Percentiles rank a stretch among this genome's conserved stretches.
Conservation (phyloP, 352 stramenopile species). For the Globisporangium parvum region DNA sequence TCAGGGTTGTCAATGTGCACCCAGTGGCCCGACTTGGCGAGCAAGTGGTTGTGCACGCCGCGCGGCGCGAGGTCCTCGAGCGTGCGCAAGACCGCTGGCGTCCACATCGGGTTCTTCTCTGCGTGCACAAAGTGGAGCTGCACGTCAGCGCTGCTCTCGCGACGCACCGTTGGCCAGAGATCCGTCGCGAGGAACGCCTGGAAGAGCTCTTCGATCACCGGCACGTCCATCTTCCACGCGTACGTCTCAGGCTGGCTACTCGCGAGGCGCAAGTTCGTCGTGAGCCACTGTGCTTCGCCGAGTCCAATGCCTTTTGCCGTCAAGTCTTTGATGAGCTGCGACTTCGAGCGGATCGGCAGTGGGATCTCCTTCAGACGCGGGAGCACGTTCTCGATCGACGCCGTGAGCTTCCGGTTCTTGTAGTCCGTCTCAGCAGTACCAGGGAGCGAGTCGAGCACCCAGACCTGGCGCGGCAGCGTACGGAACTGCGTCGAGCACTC, state of each 20-base stretch:
- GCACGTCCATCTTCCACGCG: slow-evolving; percentile 78
- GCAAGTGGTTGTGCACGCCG: slow-evolving; percentile 58
- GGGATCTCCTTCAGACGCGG: slow-evolving; percentile 62
- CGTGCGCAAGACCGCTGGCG: slow-evolving; percentile 27
- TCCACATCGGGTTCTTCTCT: slow-evolving; percentile 78
- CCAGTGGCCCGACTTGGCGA: slow-evolving; percentile 75
- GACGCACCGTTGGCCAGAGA: slow-evolving; percentile 58
- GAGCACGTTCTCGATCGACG: slow-evolving; percentile 71
- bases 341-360: slow-evolving; percentile 68
- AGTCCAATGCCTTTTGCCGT: slow-evolving; percentile 51
- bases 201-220: slow-evolving; percentile 71
- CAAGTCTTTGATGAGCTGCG: slow-evolving; percentile 54
- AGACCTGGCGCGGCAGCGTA: slow-evolving; percentile 45
- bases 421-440: slow-evolving; percentile 62
- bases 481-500: slow-evolving; percentile 37
- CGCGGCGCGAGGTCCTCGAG: slow-evolving; percentile 39
- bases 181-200: slow-evolving; percentile 58
- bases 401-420: slow-evolving; percentile 45
- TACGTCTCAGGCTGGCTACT: slow-evolving; percentile 50
- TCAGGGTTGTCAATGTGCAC: slow-evolving; percentile 81
- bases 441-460: slow-evolving; percentile 67
- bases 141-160: slow-evolving; percentile 26
- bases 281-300: slow-evolving; percentile 76
- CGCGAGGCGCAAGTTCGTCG: slow-evolving; percentile 61
- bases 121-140: slow-evolving; percentile 76